These are phyloP conservation scores for Thielaviopsis musarum DNA, from an alignment of 2,329 filamentous ascomycete species.

Conservation along the genomic window DNA sequence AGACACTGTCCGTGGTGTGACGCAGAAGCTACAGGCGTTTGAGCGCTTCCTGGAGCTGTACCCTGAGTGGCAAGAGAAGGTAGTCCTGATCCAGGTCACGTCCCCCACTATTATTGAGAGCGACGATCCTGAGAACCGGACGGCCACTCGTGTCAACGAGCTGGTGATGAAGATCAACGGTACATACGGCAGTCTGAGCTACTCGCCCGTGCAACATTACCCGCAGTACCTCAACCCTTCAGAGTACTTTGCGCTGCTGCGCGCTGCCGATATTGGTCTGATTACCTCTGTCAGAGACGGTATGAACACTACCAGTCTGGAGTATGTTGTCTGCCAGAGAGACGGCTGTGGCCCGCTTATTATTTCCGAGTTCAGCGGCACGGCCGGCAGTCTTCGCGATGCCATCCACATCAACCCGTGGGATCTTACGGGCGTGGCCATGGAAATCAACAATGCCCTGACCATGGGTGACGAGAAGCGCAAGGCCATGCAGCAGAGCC, in stretches of 20 bases:
- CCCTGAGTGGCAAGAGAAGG: conserved; percentile 81
- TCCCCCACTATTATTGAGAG: conserved; percentile 70
- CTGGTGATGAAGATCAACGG: conserved; percentile 87
- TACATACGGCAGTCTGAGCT: conserved; percentile 70
- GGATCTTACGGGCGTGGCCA: conserved; percentile 72
- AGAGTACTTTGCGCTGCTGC: conserved; percentile 88
- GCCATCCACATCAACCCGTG: conserved; percentile 96
- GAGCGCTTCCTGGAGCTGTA: conserved; percentile 81
- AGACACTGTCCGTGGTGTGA: conserved; percentile 80
- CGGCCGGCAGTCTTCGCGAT: conserved; percentile 66
- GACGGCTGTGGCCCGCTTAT: conserved; percentile 77
- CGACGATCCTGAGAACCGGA: conserved; percentile 61
- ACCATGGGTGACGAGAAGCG: conserved; percentile 55
- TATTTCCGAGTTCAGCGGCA: conserved; percentile 91
- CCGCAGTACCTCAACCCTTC: conserved; percentile 79
- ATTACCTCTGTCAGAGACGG: conserved; percentile 94
- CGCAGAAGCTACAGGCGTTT: conserved; percentile 92
- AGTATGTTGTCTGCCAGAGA: conserved; percentile 86
- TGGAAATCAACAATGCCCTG: conserved; percentile 66
- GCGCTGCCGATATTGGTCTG: conserved; percentile 75
- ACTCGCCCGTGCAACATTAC: conserved; percentile 85
- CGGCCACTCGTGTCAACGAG: conserved; percentile 77
- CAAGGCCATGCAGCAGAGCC: conserved; percentile 48
- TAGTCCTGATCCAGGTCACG: conserved; percentile 88
- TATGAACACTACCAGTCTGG: conserved; percentile 94